Conservation (phyloP, 805 yeast genomes). For the Candida boidinii region DNA sequence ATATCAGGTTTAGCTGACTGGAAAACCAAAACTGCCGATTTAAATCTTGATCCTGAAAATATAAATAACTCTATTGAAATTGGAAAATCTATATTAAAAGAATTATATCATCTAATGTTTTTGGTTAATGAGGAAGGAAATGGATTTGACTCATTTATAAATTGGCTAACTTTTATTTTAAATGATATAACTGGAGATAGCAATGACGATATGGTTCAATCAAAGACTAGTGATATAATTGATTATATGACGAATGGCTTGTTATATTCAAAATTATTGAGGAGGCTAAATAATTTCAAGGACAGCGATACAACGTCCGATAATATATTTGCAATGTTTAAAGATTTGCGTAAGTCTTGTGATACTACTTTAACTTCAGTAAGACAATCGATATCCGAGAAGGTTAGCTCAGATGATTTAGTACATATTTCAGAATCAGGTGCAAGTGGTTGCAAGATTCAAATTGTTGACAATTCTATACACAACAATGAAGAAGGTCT, state of each 20-base stretch:
- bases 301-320: too few relatives aligned
- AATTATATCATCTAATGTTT: constrained; percentile 30
- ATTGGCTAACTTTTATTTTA: constrained; percentile 33
- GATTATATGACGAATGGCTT: constrained; percentile 19
- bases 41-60: constrained; percentile 11
- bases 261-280: constrained; percentile 5
- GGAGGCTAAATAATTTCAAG: too few relatives aligned
- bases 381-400: too few relatives aligned
- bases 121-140: constrained; percentile 37
- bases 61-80: constrained; percentile 12
- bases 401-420: too few relatives aligned
- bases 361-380: too few relatives aligned
- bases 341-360: too few relatives aligned
- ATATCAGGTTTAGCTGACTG: constrained; percentile 33
- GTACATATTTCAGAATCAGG: too few relatives aligned
- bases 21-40: constrained; percentile 18
- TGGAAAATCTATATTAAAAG: constrained; percentile 21
- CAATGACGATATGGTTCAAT: constrained; percentile 6
- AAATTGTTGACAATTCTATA: too few relatives aligned
- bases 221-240: constrained; percentile 21
- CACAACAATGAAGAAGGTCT: too few relatives aligned
- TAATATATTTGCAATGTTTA: too few relatives aligned
- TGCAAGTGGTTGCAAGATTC: too few relatives aligned
- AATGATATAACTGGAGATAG: constrained; percentile 31
- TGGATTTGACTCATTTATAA: constrained; percentile 33